Evolutionary conservation across 202 grass and related monocot genomes (phyloP).

Genomic region (Setaria italica): DNA sequence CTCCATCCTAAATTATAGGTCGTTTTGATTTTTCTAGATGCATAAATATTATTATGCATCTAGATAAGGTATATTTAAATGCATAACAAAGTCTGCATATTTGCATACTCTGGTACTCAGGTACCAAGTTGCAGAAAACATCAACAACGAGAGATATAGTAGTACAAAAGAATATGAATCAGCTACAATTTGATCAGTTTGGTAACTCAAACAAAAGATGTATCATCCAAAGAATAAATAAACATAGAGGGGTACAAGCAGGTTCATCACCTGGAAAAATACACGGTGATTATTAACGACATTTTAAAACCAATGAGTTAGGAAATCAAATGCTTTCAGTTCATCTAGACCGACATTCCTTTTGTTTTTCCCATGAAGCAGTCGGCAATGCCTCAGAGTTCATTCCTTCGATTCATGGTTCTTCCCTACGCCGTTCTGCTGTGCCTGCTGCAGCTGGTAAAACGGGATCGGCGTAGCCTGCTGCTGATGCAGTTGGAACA

Average conservation of each 20-base stretch:
- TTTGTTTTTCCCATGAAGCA: not conserved
- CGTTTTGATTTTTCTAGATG: no score
- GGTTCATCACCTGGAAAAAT: constrained; percentile 48
- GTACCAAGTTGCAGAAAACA: constrained; percentile 20
- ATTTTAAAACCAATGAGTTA: constrained; percentile 60
- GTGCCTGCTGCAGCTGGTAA: constrained; percentile 68
- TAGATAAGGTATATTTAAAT: no score
- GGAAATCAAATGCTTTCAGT: constrained; percentile 49
- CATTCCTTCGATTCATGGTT: constrained; percentile 65
- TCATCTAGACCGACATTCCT: constrained; percentile 36
- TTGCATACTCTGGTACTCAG: no score
- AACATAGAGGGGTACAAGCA: constrained; percentile 48
- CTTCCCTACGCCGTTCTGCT: constrained; percentile 56
- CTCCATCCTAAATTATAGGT: no score
- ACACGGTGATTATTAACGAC: constrained; percentile 61
- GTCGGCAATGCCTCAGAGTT: constrained; percentile 1
- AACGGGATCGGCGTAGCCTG: constrained; percentile 61
- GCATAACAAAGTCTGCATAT: no score
- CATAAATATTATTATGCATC: no score
- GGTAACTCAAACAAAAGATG: constrained; percentile 49
- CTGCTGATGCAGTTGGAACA: constrained; percentile 70
- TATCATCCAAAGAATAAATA: constrained; percentile 60
- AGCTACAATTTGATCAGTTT: constrained; percentile 45
- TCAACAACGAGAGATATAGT: not conserved
- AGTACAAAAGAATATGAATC: constrained; percentile 51